These are phyloP conservation scores for Friedmanniomyces simplex DNA, from an alignment of 495 filamentous ascomycete species.

Conservation along the genomic window DNA sequence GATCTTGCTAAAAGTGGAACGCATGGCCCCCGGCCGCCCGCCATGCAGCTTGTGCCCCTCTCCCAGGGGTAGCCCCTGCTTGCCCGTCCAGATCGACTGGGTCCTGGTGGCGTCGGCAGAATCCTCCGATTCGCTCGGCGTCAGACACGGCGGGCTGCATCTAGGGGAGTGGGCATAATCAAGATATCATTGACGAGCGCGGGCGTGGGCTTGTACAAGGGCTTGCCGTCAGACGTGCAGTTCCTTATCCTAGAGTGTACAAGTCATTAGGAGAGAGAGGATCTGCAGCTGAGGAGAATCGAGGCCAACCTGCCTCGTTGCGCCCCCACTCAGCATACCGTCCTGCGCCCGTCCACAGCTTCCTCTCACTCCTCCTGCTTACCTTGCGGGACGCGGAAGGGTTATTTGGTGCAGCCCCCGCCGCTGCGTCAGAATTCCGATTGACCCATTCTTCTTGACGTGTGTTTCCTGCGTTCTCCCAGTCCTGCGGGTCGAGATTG, in stretches of 20 bases:
- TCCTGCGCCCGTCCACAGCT: background rate
- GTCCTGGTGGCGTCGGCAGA: background rate
- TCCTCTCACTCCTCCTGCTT: background rate
- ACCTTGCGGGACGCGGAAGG: background rate
- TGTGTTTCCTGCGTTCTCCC: background rate
- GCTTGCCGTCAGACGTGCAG: constrained; percentile 8
- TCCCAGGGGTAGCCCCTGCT: background rate
- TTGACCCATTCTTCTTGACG: constrained; percentile 1
- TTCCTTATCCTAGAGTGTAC: background rate
- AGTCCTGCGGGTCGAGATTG: background rate
- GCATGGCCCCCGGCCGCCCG: background rate
- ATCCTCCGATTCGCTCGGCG: constrained; percentile 6
- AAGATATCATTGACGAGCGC: constrained; percentile 13
- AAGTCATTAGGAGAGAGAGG: background rate
- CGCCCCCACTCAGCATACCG: background rate
- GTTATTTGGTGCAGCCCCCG: background rate
- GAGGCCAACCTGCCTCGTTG: constrained; percentile 3
- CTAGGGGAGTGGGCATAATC: constrained; percentile 14
- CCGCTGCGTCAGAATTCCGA: background rate
- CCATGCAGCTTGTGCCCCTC: background rate
- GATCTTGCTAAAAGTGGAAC: background rate
- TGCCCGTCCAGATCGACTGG: background rate
- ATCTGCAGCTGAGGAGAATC: constrained; percentile 13
- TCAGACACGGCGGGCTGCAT: background rate
- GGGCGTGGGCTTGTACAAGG: background rate